Evolutionary conservation across 305 asterid species (phyloP), one percentile per base, ranked within the genome.

Genomic region (Rubia occidens): DNA sequence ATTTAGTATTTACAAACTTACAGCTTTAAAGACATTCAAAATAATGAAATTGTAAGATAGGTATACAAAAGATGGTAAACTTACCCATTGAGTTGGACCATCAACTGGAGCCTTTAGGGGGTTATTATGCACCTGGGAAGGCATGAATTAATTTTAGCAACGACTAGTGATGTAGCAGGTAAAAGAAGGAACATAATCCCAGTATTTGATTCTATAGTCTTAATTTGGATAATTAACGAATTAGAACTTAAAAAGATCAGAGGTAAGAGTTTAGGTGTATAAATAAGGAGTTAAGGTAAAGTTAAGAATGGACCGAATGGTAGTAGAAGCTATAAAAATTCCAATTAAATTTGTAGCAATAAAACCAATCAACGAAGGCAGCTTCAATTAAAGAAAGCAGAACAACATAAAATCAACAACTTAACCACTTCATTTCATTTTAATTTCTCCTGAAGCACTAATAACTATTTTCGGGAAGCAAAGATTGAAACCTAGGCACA

Each of bases 81-180:
- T 77, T 74, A 88, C 95, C 92, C 95, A 88, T 74, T 88, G 95
- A 65, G 95, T 88, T 78, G 95, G 95, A 68, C 92, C 95, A 83
- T 88, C 95, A 66, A 88, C 95, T 53, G 92, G 92, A 83, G 95
- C 95, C 45, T 74, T 86, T 77, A 82, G 72, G 15, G 92, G 92
- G 71, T 86, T 82, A 76, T 87, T 83, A 75, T 87, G 96, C 79
- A 89, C 96, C 96, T 87, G 71, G 17, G 21, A 17, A 77, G 51
- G 55, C 71, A 69, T 14, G 11, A 69, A 20, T 18, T 44, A 37
- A 21, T 21, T 21, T 43, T 20, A 7, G 18, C 20, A 18, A 55
- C 18, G 63, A 69, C 11, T 42, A 42, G 11, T 11, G 18, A 61
- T 61, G 47, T n/a, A 17, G 66, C 13, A 15, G 7, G 47, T 15